Percentiles rank a stretch among this genome's conserved stretches.
phyloP scores from a whole-genome alignment of 2,329 filamentous ascomycete genomes.

The Cladosporium austrohemisphaericum region DNA sequence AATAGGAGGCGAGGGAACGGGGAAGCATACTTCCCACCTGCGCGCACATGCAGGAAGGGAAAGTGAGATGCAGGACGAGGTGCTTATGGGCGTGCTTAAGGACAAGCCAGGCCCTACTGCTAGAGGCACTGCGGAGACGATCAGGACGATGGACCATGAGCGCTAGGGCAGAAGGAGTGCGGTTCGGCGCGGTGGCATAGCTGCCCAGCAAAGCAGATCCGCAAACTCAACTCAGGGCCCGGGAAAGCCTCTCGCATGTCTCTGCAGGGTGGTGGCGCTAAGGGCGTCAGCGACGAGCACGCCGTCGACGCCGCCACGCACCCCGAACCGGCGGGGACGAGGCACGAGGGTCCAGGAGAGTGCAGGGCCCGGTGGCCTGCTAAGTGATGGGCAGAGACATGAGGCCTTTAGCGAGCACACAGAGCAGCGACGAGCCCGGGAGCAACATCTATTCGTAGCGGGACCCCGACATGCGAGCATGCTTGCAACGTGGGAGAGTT shows the following conservation, averaged over 20 bases:
- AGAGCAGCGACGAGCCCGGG: too few species aligned
- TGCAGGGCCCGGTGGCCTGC: too few species aligned
- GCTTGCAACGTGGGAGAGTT: too few species aligned
- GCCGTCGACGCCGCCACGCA: conserved; percentile 1
- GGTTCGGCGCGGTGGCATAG: conserved; percentile 10
- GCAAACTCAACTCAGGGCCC: too few species aligned
- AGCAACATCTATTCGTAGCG: too few species aligned
- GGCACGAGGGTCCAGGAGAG: background rate
- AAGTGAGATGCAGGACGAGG: conserved; percentile 14
- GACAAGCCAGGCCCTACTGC: conserved; percentile 9
- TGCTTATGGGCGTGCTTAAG: conserved; percentile 14
- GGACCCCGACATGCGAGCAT: too few species aligned
- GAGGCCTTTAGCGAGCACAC: too few species aligned
- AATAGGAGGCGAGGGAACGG: conserved; percentile 11
- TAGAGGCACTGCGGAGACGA: conserved; percentile 15
- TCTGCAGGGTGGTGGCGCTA: too few species aligned
- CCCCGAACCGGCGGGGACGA: conserved; percentile 8
- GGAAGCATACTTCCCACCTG: conserved; percentile 13
- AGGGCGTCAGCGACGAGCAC: conserved; percentile 1
- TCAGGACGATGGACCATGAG: conserved; percentile 3
- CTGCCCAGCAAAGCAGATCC: too few species aligned
- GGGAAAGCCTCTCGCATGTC: too few species aligned
- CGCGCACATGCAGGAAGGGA: conserved; percentile 14
- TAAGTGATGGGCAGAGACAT: background rate
- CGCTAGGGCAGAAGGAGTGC: conserved; percentile 10